These are phyloP conservation scores for Vitis labrusca DNA, from an alignment of 164 flowering plant genomes.

Conservation along the genomic window DNA sequence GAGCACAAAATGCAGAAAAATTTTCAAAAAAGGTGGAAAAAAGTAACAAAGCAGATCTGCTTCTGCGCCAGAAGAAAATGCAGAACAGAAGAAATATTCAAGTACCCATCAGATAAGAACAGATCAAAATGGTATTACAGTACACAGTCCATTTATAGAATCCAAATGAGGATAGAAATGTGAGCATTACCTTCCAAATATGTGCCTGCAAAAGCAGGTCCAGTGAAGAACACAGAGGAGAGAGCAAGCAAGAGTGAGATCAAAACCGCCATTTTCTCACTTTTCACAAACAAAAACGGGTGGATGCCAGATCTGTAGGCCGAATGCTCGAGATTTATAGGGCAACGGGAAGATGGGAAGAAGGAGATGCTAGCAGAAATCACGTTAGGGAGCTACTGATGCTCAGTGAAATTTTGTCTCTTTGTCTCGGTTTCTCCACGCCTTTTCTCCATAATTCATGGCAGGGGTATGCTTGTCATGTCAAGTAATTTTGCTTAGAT, in stretches of 20 bases:
- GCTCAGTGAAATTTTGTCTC: not conserved
- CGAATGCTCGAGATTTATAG: conserved; percentile 7
- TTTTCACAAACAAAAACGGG: not conserved
- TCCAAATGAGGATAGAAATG: not conserved
- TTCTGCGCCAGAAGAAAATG: not conserved
- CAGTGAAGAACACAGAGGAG: conserved; percentile 13
- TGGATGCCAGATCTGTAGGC: not conserved
- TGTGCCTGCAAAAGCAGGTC: conserved; percentile 18
- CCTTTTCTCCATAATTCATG: conserved; percentile 12
- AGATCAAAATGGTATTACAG: not conserved
- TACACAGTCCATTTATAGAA: not conserved
- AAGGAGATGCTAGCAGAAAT: conserved; percentile 10
- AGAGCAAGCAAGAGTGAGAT: conserved; percentile 17
- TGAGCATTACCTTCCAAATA: conserved; percentile 25
- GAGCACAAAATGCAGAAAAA: not conserved
- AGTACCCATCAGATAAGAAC: not conserved
- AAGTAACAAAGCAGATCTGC: not conserved
- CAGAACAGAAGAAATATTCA: not conserved
- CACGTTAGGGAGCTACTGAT: conserved; percentile 3
- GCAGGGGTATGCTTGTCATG: not conserved
- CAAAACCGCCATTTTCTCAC: conserved; percentile 10
- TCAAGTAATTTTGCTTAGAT: too few relatives aligned
- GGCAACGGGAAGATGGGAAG: not conserved
- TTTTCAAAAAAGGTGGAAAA: not conserved
- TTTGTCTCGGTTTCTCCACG: not conserved